Evolutionary conservation across 805 yeast genomes (phyloP).

Genomic region (Lipomyces mesembrius): DNA sequence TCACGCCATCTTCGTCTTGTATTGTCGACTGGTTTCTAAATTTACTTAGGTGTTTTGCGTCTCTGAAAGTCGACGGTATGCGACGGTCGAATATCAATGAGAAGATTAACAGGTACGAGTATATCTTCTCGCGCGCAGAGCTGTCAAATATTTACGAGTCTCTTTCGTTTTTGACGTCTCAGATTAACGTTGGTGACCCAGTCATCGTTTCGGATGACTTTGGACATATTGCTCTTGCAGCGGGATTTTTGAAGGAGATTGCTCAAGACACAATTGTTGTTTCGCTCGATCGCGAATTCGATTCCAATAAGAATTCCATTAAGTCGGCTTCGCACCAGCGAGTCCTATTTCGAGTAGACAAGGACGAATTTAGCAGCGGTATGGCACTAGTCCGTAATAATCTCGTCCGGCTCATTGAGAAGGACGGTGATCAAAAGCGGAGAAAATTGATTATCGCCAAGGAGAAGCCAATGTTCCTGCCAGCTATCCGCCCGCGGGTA

Average conservation of each 20-base stretch:
- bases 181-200: constrained; percentile 62
- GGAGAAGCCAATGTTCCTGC: constrained; percentile 52
- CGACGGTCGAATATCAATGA: not conserved
- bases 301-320: constrained; percentile 3
- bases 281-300: constrained; percentile 59
- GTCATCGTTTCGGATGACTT: constrained; percentile 77
- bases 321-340: constrained; percentile 8
- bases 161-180: constrained; percentile 48
- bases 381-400: constrained; percentile 79
- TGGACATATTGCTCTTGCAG: constrained; percentile 76
- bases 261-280: constrained; percentile 54
- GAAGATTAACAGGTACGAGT: constrained; percentile 17
- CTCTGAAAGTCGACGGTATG: constrained; percentile 49
- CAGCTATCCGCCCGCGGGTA: not conserved
- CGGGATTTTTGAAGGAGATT: constrained; percentile 59
- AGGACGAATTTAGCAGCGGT: constrained; percentile 75
- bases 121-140: constrained; percentile 18
- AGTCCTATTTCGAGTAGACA: constrained; percentile 67
- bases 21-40: constrained; percentile 21
- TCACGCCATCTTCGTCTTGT: not conserved
- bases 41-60: constrained; percentile 48
- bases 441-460: constrained; percentile 60
- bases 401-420: constrained; percentile 66
- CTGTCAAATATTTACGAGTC: constrained; percentile 9
- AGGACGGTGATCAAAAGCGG: constrained; percentile 52